phyloP scores from a whole-genome alignment of 2,329 filamentous ascomycete genomes.

The Rhynchosporium agropyri region DNA sequence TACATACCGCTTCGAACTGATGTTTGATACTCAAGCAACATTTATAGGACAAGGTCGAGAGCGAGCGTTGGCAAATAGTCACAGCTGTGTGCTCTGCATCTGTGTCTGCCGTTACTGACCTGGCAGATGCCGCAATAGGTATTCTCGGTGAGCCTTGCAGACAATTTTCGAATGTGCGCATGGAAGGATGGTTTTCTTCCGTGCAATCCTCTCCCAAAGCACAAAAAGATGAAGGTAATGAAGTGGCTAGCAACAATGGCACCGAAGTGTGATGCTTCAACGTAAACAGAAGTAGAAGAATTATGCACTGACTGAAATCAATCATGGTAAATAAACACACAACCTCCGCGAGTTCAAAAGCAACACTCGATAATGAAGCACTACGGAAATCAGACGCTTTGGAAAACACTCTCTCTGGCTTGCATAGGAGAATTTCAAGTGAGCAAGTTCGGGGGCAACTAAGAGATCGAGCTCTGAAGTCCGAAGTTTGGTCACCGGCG shows the following conservation, averaged over 20 bases:
- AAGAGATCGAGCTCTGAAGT: not conserved
- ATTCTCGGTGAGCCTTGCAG: not conserved
- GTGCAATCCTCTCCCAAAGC: not conserved
- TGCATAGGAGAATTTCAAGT: too few relatives aligned
- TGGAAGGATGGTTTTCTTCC: not conserved
- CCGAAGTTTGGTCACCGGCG: not conserved
- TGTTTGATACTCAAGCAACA: not conserved
- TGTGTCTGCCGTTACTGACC: not conserved
- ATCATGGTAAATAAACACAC: too few relatives aligned
- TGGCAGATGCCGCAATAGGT: not conserved
- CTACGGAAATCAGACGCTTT: too few relatives aligned
- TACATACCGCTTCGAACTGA: not conserved
- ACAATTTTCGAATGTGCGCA: not conserved
- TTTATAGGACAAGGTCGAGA: slow-evolving; percentile 39
- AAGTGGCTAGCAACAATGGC: too few relatives aligned
- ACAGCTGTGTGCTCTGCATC: slow-evolving; percentile 1
- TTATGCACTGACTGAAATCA: too few relatives aligned
- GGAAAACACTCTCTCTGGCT: too few relatives aligned
- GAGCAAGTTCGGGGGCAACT: not conserved
- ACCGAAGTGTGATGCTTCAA: too few relatives aligned
- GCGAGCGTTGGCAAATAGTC: not conserved
- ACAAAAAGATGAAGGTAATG: not conserved
- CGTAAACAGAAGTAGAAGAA: too few relatives aligned
- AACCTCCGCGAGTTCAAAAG: too few relatives aligned
- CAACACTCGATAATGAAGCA: too few relatives aligned